These are phyloP conservation scores for Tricholoma hemisulphureum DNA, from an alignment of 768 basidiomycete species.

Conservation along the genomic window DNA sequence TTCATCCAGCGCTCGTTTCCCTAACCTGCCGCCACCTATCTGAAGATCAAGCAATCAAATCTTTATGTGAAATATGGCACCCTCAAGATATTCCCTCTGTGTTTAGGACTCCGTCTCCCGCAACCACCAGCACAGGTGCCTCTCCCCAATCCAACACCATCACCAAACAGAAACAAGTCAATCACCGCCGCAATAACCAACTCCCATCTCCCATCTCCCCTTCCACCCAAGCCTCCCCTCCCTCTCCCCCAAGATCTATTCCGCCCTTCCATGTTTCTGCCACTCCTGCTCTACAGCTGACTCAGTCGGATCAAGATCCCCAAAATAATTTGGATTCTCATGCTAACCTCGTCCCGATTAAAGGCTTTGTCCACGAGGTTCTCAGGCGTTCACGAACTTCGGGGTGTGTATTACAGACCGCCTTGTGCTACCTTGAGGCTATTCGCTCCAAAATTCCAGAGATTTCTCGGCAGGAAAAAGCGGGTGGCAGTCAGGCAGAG, in stretches of 20 bases:
- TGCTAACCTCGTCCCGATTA: slow-evolving; percentile 55
- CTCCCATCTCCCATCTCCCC: slow-evolving; percentile 57
- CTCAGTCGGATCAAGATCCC: slow-evolving; percentile 19
- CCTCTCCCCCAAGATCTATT: slow-evolving; percentile 24
- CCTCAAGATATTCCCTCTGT: slow-evolving; percentile 68
- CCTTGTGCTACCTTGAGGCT: slow-evolving; percentile 84
- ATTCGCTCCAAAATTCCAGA: slow-evolving; percentile 71
- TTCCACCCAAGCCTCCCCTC: slow-evolving; percentile 33
- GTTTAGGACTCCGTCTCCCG: slow-evolving; percentile 38
- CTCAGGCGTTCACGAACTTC: slow-evolving; percentile 84
- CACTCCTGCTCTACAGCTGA: slow-evolving; percentile 4
- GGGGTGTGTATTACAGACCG: slow-evolving; percentile 80
- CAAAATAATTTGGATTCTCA: slow-evolving; percentile 22
- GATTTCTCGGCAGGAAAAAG: slow-evolving; percentile 50
- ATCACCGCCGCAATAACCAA: slow-evolving; percentile 35
- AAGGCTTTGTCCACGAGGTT: slow-evolving; percentile 84
- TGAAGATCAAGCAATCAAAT: slow-evolving; percentile 77
- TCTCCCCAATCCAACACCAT: slow-evolving; percentile 10
- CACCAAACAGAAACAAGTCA: slow-evolving; percentile 12
- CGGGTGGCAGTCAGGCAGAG: slow-evolving; percentile 39
- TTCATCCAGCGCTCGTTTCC: slow-evolving; percentile 6
- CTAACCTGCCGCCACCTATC: slow-evolving; percentile 14
- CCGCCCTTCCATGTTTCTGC: slow-evolving; percentile 18
- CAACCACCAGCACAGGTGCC: slow-evolving; percentile 26
- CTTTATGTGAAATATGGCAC: slow-evolving; percentile 77